Evolutionary conservation across 2,329 filamentous ascomycete species (phyloP).

Genomic region (Arthrobotrys conoides): DNA sequence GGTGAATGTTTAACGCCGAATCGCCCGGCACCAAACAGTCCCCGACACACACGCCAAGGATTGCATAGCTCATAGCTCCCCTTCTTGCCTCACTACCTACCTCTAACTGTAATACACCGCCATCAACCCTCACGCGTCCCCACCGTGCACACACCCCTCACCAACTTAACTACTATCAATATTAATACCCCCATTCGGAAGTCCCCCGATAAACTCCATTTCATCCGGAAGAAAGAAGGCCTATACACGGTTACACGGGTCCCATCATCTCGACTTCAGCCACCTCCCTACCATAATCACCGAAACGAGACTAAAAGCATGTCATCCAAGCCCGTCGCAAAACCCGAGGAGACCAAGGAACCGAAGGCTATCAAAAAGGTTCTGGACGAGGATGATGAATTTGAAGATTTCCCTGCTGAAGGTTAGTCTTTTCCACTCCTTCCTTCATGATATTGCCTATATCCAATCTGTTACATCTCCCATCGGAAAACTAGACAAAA

Average conservation of each 20-base stretch:
- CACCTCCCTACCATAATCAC: neutral
- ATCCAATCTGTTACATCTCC: neutral
- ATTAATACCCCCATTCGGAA: neutral
- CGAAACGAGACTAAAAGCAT: neutral
- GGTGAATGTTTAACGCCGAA: neutral
- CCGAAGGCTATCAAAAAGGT: constrained; percentile 71
- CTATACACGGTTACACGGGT: neutral
- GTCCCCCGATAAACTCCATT: neutral
- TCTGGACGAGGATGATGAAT: constrained; percentile 97
- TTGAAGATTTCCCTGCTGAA: constrained; percentile 98
- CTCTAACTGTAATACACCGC: neutral
- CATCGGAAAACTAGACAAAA: no score
- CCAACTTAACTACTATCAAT: neutral
- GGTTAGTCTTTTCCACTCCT: constrained; percentile 71
- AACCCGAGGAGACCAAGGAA: constrained; percentile 54
- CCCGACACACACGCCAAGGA: neutral
- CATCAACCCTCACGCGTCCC: constrained; percentile 43
- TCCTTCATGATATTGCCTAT: neutral
- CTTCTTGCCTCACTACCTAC: neutral
- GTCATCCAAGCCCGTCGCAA: constrained; percentile 54
- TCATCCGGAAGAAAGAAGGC: neutral
- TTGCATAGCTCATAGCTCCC: neutral
- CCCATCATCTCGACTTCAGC: neutral
- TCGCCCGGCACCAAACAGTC: neutral
- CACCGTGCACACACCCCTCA: neutral